Evolutionary conservation across 2,329 filamentous ascomycete genomes (phyloP).

Genomic region (Colletotrichum ledebouriae): DNA sequence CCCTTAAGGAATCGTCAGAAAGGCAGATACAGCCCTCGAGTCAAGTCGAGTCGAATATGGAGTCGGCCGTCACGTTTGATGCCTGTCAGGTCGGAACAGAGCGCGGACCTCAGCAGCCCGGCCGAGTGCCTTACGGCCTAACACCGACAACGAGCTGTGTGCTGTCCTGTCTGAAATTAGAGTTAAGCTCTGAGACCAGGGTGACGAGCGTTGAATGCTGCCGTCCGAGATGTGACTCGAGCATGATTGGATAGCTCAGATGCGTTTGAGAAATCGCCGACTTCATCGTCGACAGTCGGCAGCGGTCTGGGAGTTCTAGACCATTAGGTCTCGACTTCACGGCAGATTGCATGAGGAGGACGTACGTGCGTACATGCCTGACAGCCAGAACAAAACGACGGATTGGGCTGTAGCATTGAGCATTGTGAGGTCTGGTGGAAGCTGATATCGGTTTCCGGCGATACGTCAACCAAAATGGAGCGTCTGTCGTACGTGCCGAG

Average conservation of each 20-base stretch:
- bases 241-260: constrained; percentile 18
- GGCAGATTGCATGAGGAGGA: constrained; percentile 11
- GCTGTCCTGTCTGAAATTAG: constrained; percentile 25
- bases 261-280: constrained; percentile 21
- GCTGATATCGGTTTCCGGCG: constrained; percentile 3
- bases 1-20: constrained; percentile 9
- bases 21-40: constrained; percentile 19
- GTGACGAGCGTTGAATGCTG: not conserved
- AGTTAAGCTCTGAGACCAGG: constrained; percentile 35
- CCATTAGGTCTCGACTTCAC: constrained; percentile 3
- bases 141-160: constrained; percentile 18
- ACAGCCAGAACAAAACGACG: not conserved
- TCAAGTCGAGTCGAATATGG: constrained; percentile 32
- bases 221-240: constrained; percentile 15
- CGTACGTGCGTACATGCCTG: constrained; percentile 2
- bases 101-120: constrained; percentile 14
- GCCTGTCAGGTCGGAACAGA: constrained; percentile 23
- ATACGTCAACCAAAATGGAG: constrained; percentile 6
- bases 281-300: constrained; percentile 10
- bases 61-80: too few species aligned
- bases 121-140: constrained; percentile 31
- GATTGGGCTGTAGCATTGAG: constrained; percentile 3
- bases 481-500: constrained; percentile 9
- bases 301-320: constrained; percentile 5
- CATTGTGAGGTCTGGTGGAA: constrained; percentile 4